phyloP scores from a whole-genome alignment of 1,284 basidiomycete species.

The Ustilago tritici region DNA sequence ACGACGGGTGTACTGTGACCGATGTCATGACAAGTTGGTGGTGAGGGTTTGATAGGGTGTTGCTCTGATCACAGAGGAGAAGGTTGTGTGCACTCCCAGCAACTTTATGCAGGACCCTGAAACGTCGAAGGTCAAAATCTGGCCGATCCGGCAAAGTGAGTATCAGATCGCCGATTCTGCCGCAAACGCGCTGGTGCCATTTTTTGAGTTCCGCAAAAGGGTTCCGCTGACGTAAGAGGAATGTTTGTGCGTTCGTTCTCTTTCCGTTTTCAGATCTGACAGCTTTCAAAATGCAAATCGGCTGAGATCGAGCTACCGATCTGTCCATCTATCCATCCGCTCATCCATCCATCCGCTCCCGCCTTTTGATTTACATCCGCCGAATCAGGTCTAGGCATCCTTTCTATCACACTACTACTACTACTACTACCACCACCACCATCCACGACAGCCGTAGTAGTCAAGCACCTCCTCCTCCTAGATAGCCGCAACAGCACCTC shows the following conservation, averaged over 20 bases:
- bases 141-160: not conserved
- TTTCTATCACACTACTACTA: not conserved
- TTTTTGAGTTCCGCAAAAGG: not conserved
- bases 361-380: slow-evolving; percentile 9
- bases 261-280: not conserved
- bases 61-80: not conserved
- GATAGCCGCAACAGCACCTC: not conserved
- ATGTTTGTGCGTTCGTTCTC: not conserved
- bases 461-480: not conserved
- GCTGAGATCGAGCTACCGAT: slow-evolving; percentile 3
- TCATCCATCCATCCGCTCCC: slow-evolving; percentile 9
- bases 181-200: not conserved
- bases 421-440: not conserved
- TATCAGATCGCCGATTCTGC: not conserved
- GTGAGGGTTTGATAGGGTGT: not conserved
- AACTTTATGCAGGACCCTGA: not conserved
- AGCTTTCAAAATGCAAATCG: not conserved
- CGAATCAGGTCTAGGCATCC: not conserved
- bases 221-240: not conserved
- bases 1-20: too few relatives aligned
- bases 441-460: slow-evolving; percentile 1
- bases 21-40: not conserved
- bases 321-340: slow-evolving; percentile 11
- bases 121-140: not conserved
- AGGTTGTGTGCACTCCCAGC: not conserved